Evolutionary conservation across 2,329 filamentous ascomycete genomes (phyloP), one percentile per base, ranked within the genome.

Genomic region (Colletotrichum destructivum): DNA sequence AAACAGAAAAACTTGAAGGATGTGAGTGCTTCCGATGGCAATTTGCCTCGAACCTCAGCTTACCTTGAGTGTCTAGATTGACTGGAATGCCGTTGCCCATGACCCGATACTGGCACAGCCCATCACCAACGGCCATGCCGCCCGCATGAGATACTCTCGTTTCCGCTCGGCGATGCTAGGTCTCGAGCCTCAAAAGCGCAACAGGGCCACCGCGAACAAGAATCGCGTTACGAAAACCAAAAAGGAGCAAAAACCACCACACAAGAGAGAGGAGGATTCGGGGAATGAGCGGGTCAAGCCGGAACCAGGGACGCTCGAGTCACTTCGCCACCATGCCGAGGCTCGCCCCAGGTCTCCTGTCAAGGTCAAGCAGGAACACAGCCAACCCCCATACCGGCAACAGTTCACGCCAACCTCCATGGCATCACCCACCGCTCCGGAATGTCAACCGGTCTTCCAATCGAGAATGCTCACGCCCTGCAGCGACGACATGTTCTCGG

Each of bases 1-100:
- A 85, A 86, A 78, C 88, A 90, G 80, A 90, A 89, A 80, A 87
- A 84, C 69, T 84, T 90, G 63, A 90, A 89, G 76, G 87, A 90
- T 81, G 88, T 90, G 79, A 84, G 88, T 83, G 49, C 18, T 65
- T n/a, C 31, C 46, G 9, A 13, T 42, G 62, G 31, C 21, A 49
- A n/a, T 21, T 11, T 52, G 75, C 79, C 61, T 78, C 59, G 6
- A 42, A n/a, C n/a, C 69, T 69, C 75, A 66, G 77, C 75, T 73
- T 59, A 66, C 55, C 35, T 60, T 26, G 35, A 38, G n/a, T 9
- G 38, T 47, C 66, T 67, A 90, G 88, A 89, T 90, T 76, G 86
- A 90, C 77, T 90, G 88, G 88, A 86, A 87, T 72, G 79, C 84
- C 76, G 88, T 90, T 55, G 88, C 88, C 64, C 78, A 82, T 46